These are phyloP conservation scores for Ophiostoma sp. DNA, from an alignment of 2,329 filamentous ascomycete genomes.

Conservation along the genomic window DNA sequence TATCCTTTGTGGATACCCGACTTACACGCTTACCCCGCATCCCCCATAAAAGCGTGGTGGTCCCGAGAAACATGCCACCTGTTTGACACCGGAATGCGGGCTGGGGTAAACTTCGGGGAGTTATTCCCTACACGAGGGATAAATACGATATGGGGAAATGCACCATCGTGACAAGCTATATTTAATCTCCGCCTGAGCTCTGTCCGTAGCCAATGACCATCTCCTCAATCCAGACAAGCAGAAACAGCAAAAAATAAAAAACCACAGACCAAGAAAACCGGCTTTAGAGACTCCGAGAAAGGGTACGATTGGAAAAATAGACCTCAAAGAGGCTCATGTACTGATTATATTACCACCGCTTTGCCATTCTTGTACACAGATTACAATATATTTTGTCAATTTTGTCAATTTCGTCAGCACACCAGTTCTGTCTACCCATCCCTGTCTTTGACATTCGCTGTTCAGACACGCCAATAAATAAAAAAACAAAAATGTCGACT, in stretches of 20 bases:
- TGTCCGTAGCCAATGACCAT: background rate
- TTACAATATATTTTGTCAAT: background rate
- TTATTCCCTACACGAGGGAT: background rate
- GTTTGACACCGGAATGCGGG: background rate
- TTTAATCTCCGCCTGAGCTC: background rate
- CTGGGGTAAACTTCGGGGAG: background rate
- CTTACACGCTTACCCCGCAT: constrained; percentile 8
- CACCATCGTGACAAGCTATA: background rate
- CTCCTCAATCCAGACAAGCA: background rate
- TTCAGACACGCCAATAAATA: background rate
- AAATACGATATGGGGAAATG: background rate
- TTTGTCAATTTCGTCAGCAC: background rate
- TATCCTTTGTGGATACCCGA: background rate
- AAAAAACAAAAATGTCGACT: background rate
- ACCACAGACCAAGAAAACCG: background rate
- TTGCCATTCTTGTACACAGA: background rate
- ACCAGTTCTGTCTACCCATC: background rate
- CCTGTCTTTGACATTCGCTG: background rate
- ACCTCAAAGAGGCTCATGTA: constrained; percentile 13
- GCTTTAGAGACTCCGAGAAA: background rate
- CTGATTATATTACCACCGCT: constrained; percentile 10
- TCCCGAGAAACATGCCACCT: background rate
- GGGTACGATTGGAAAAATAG: background rate
- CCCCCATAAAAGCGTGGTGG: constrained; percentile 1
- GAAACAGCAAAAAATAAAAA: background rate